Percentiles rank a stretch among this genome's conserved stretches.
These are phyloP conservation scores for Leishmania mexicana DNA, from an alignment of 208 protist genomes.

Conservation along the genomic window DNA sequence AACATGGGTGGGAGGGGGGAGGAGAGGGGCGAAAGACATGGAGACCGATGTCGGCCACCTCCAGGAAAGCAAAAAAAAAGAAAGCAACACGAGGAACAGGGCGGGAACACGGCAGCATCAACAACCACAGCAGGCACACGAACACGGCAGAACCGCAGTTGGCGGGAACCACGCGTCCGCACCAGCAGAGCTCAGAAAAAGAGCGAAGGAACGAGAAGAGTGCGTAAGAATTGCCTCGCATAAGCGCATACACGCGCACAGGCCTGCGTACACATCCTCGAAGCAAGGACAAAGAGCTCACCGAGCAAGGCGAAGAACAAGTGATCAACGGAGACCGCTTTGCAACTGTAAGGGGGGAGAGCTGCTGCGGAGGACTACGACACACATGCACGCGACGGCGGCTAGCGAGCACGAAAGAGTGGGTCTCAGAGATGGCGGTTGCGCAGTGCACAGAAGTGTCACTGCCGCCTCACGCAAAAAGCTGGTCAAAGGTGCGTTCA, in stretches of 20 bases:
- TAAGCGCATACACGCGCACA: background rate
- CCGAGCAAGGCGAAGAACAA: background rate
- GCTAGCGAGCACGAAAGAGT: background rate
- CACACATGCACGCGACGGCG: background rate
- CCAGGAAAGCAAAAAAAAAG: too few species aligned
- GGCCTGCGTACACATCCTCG: background rate
- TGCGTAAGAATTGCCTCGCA: background rate
- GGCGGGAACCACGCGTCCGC: background rate
- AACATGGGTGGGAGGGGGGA: background rate
- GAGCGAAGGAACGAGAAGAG: background rate
- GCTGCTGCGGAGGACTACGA: background rate
- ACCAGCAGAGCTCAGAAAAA: background rate
- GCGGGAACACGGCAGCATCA: background rate
- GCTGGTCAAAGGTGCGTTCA: slow-evolving; percentile 85
- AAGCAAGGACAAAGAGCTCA: background rate
- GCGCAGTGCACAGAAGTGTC: background rate
- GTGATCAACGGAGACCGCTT: background rate
- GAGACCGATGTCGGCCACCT: background rate
- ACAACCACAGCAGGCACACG: background rate
- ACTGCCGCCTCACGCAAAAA: slow-evolving; percentile 57
- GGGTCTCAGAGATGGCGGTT: background rate
- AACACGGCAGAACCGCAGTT: background rate
- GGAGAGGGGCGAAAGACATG: background rate
- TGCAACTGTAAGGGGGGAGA: background rate
- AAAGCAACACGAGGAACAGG: background rate